Conservation (phyloP, 805 yeast species). For the Wickerhamiella dianesei region DNA sequence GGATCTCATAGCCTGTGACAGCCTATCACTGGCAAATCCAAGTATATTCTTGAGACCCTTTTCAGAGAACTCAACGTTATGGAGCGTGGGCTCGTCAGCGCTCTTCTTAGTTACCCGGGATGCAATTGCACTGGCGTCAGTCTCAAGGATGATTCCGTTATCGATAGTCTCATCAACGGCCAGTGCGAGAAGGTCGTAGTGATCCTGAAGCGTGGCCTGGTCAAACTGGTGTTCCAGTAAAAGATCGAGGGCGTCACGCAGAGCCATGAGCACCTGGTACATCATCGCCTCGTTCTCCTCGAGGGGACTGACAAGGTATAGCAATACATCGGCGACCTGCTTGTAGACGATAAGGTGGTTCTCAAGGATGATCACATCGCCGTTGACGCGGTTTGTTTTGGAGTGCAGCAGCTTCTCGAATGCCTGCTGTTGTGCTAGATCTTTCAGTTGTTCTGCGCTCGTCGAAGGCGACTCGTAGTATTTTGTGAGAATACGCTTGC, state of each 20-base stretch:
- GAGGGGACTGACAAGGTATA: slow-evolving; percentile 58
- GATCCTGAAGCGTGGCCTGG: slow-evolving; percentile 60
- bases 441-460: slow-evolving; percentile 27
- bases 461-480: slow-evolving; percentile 41
- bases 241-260: slow-evolving; percentile 69
- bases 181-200: slow-evolving; percentile 73
- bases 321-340: slow-evolving; percentile 60
- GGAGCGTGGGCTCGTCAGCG: slow-evolving; percentile 40
- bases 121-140: slow-evolving; percentile 75
- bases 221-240: slow-evolving; percentile 59
- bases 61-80: slow-evolving; percentile 29
- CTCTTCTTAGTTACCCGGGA: slow-evolving; percentile 88
- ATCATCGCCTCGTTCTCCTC: slow-evolving; percentile 79
- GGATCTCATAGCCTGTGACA: slow-evolving; percentile 39
- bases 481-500: slow-evolving; percentile 68
- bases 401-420: slow-evolving; percentile 62
- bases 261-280: slow-evolving; percentile 59
- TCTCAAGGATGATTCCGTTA: slow-evolving; percentile 84
- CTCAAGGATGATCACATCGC: slow-evolving; percentile 71
- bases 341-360: slow-evolving; percentile 74
- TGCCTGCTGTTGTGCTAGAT: slow-evolving; percentile 50
- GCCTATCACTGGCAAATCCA: slow-evolving; percentile 71
- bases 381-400: slow-evolving; percentile 68
- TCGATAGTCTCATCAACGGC: slow-evolving; percentile 88
- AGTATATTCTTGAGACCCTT: slow-evolving; percentile 60